A percentile compares a stretch with the other conserved stretches of the same genome.
Conservation (phyloP, 2,329 filamentous ascomycete genomes). For the Sporothrix sp. region DNA sequence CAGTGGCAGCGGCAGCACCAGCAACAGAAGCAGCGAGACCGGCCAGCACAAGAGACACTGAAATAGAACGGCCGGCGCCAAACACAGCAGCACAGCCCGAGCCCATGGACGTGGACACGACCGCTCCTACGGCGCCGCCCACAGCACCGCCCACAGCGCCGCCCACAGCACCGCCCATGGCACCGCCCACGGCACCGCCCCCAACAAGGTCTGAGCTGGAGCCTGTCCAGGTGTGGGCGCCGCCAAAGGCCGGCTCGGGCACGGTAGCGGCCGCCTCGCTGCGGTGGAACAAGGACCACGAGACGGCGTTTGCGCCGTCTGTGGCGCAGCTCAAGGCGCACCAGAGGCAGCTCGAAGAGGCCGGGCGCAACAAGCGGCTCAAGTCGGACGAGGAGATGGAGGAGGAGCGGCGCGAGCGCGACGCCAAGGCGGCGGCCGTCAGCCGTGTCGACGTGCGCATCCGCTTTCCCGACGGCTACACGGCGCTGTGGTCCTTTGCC, state of each 20-base stretch:
- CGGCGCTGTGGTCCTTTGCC: conserved; percentile 61
- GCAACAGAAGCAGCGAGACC: background rate
- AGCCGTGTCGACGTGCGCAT: conserved; percentile 66
- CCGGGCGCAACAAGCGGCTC: conserved; percentile 63
- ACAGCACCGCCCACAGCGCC: conserved; percentile 1
- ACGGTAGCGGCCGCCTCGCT: conserved; percentile 61
- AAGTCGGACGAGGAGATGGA: conserved; percentile 74
- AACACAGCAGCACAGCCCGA: background rate
- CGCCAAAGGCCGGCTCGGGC: conserved; percentile 50
- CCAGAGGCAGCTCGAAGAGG: conserved; percentile 55
- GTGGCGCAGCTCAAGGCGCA: conserved; percentile 67
- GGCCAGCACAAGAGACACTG: background rate
- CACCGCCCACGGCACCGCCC: conserved; percentile 9
- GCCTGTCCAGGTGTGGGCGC: conserved; percentile 64
- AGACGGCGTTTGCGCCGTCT: conserved; percentile 66
- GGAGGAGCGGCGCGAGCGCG: conserved; percentile 55
- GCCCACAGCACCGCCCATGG: background rate
- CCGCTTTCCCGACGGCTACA: conserved; percentile 78
- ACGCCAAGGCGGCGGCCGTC: conserved; percentile 55
- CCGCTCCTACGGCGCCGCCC: background rate
- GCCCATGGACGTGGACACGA: conserved; percentile 12
- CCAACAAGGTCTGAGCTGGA: conserved; percentile 25
- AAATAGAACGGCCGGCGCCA: background rate
- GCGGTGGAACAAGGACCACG: conserved; percentile 33
- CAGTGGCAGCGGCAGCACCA: background rate